Evolutionary conservation across 2,329 filamentous ascomycete species (phyloP).

Genomic region (Penicillium olsonii): DNA sequence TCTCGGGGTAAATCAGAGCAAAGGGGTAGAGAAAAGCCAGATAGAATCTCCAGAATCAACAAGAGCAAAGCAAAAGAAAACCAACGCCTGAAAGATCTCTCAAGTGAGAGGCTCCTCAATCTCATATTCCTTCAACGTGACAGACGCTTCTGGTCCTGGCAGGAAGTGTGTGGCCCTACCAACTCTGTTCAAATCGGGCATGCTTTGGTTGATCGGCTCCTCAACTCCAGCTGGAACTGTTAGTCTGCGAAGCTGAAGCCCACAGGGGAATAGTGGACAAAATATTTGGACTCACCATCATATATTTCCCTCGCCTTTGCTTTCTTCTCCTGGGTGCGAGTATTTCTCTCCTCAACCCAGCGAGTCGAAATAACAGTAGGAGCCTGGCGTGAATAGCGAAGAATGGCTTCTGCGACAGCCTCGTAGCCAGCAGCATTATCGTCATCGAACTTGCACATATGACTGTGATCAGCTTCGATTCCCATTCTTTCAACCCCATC

Average conservation of each 20-base stretch:
- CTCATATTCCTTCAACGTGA: slow-evolving; percentile 39
- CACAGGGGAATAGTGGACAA: not conserved
- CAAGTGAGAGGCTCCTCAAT: slow-evolving; percentile 38
- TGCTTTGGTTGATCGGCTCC: slow-evolving; percentile 22
- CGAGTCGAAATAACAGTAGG: slow-evolving; percentile 56
- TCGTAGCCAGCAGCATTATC: slow-evolving; percentile 67
- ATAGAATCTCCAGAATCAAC: not conserved
- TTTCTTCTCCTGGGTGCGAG: slow-evolving; percentile 37
- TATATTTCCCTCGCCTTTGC: slow-evolving; percentile 42
- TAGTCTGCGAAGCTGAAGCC: too few species aligned
- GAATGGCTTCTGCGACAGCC: slow-evolving; percentile 51
- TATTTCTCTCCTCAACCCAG: slow-evolving; percentile 60
- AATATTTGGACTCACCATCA: slow-evolving; percentile 27
- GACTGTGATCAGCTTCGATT: slow-evolving; percentile 71
- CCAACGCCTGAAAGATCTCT: not conserved
- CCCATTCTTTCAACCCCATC: slow-evolving; percentile 72
- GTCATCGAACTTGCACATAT: slow-evolving; percentile 72
- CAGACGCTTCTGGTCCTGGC: slow-evolving; percentile 28
- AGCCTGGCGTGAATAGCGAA: slow-evolving; percentile 53
- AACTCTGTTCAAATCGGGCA: slow-evolving; percentile 28
- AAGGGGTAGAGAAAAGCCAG: slow-evolving; percentile 1
- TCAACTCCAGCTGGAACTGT: slow-evolving; percentile 19
- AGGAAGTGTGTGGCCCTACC: slow-evolving; percentile 39
- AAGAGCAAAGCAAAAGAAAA: not conserved
- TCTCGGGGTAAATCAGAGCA: slow-evolving; percentile 4